phyloP scores from a whole-genome alignment of 2,329 filamentous ascomycete genomes.

The Exophiala aquamarina region DNA sequence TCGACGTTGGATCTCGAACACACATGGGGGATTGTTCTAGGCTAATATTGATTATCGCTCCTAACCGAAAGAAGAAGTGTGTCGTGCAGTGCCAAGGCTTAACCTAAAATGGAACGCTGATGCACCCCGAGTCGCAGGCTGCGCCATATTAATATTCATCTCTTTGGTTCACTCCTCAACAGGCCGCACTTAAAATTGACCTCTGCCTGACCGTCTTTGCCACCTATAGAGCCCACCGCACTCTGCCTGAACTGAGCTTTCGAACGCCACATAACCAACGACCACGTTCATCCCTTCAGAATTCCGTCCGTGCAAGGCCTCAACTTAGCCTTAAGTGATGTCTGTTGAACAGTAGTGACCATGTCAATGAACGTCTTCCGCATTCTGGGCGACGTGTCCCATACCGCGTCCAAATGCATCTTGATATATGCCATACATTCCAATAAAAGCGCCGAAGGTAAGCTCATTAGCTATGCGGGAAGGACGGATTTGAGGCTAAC shows the following conservation, averaged over 20 bases:
- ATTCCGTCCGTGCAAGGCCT: no score
- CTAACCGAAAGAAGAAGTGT: no score
- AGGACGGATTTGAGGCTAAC: background rate
- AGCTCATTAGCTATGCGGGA: background rate
- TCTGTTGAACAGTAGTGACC: conserved; percentile 7
- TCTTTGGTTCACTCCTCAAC: background rate
- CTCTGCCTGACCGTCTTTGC: background rate
- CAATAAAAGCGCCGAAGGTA: conserved; percentile 83
- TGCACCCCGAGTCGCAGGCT: background rate
- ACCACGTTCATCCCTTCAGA: no score
- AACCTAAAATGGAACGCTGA: background rate
- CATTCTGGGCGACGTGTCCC: conserved; percentile 78
- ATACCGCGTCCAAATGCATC: conserved; percentile 83
- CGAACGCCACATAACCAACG: no score
- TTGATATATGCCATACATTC: conserved; percentile 87
- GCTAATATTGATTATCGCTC: no score
- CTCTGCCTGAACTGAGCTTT: no score
- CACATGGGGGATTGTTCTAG: no score
- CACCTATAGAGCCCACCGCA: no score
- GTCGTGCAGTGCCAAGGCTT: no score
- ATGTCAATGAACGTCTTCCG: conserved; percentile 62
- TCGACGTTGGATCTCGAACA: no score
- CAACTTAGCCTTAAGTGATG: conserved; percentile 1
- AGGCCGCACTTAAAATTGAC: background rate
- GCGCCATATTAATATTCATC: background rate